phyloP scores from a whole-genome alignment of 2,329 filamentous ascomycete genomes.

The Sclerotinia trifoliorum region DNA sequence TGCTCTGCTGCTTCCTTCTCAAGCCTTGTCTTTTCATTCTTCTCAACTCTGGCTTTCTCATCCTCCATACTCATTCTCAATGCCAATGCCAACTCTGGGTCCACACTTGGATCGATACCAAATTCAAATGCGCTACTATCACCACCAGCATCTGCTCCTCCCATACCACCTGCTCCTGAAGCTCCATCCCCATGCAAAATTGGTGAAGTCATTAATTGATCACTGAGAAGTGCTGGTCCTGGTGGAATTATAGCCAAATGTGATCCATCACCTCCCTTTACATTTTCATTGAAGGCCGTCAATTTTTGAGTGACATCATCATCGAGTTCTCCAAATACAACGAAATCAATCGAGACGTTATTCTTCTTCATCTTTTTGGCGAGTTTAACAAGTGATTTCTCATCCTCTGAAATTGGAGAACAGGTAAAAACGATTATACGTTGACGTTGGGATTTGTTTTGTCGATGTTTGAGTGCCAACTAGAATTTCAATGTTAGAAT shows the following conservation, averaged over 20 bases:
- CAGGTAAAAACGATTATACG: constrained; percentile 97
- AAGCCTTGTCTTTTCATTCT: constrained; percentile 58
- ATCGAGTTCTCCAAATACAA: constrained; percentile 91
- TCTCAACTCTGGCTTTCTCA: constrained; percentile 90
- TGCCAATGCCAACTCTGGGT: constrained; percentile 91
- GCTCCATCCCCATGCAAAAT: constrained; percentile 83
- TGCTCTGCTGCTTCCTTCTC: constrained; percentile 73
- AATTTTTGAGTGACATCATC: constrained; percentile 91
- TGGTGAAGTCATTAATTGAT: constrained; percentile 84
- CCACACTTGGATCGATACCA: constrained; percentile 84
- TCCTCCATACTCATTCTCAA: constrained; percentile 98
- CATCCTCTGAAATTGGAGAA: constrained; percentile 84
- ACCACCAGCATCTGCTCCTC: constrained; percentile 51
- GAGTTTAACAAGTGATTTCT: constrained; percentile 83
- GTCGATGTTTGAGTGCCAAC: constrained; percentile 95
- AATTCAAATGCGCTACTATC: constrained; percentile 72
- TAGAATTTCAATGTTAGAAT: constrained; percentile 43
- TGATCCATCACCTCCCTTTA: constrained; percentile 88
- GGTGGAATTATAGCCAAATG: constrained; percentile 88
- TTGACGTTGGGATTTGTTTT: constrained; percentile 95
- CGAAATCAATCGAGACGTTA: constrained; percentile 89
- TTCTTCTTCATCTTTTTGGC: constrained; percentile 99
- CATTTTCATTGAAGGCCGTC: constrained; percentile 86
- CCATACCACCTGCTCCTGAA: constrained; percentile 54
- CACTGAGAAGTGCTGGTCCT: constrained; percentile 86